Conservation (phyloP, 441 rosid genomes). For the Populus hybrid region DNA sequence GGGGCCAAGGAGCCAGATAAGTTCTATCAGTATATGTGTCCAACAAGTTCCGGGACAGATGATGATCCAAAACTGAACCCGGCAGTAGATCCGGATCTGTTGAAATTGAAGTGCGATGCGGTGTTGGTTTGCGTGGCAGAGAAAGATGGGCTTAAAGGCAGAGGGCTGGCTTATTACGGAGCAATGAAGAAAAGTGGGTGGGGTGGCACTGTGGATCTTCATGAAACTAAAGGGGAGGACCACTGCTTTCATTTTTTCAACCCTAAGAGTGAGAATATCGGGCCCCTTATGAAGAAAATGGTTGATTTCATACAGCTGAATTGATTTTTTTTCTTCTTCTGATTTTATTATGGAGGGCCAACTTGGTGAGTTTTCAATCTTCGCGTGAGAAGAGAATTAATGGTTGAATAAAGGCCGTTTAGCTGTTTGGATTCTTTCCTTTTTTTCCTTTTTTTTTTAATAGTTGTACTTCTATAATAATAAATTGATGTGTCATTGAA, state of each 20-base stretch:
- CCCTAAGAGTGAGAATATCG: slow-evolving; percentile 23
- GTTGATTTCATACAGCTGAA: slow-evolving; percentile 30
- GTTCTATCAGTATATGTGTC: slow-evolving; percentile 27
- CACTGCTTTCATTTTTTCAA: slow-evolving; percentile 40
- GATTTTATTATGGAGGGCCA: not conserved
- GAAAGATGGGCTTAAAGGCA: slow-evolving; percentile 26
- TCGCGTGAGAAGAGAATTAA: not conserved
- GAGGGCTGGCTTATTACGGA: slow-evolving; percentile 33
- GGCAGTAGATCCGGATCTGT: slow-evolving; percentile 30
- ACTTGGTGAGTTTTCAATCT: not conserved
- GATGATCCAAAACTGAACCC: slow-evolving; percentile 43
- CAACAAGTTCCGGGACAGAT: slow-evolving; percentile 28
- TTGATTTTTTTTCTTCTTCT: not conserved
- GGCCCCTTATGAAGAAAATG: slow-evolving; percentile 25
- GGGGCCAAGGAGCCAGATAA: slow-evolving; percentile 21
- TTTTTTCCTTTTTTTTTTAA: no score
- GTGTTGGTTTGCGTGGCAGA: slow-evolving; percentile 41
- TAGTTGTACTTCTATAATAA: not conserved
- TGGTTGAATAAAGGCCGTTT: not conserved
- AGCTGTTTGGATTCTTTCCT: no score
- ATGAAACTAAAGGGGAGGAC: slow-evolving; percentile 32
- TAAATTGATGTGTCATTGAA: no score
- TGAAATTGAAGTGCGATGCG: slow-evolving; percentile 18
- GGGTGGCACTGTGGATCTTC: slow-evolving; percentile 28
- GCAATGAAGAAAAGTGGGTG: slow-evolving; percentile 25